These are phyloP conservation scores for Calonectria hongkongensis DNA, from an alignment of 2,329 filamentous ascomycete genomes.

Conservation along the genomic window DNA sequence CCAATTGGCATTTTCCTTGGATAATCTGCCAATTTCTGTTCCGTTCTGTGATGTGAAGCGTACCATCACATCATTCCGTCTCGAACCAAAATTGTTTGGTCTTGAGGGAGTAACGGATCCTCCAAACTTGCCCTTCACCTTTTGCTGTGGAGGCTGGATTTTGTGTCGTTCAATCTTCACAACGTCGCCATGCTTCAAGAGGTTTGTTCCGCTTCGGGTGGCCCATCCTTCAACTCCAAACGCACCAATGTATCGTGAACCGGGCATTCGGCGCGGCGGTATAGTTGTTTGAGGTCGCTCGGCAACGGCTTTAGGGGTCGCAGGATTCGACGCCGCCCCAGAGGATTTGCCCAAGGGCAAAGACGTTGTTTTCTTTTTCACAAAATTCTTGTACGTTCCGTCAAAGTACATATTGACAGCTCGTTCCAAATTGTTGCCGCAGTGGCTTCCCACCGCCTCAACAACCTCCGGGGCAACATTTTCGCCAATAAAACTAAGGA, in stretches of 20 bases:
- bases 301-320: slow-evolving; percentile 31
- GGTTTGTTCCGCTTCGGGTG: slow-evolving; percentile 84
- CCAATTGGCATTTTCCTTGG: slow-evolving; percentile 92
- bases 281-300: slow-evolving; percentile 40
- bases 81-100: slow-evolving; percentile 72
- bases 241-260: slow-evolving; percentile 86
- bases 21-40: slow-evolving; percentile 89
- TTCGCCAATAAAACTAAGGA: slow-evolving; percentile 77
- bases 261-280: slow-evolving; percentile 57
- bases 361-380: slow-evolving; percentile 54
- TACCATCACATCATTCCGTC: slow-evolving; percentile 89
- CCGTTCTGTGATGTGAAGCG: slow-evolving; percentile 89
- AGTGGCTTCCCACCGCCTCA: slow-evolving; percentile 70
- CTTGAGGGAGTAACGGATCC: slow-evolving; percentile 58
- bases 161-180: slow-evolving; percentile 92
- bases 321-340: slow-evolving; percentile 34
- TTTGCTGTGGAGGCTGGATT: slow-evolving; percentile 75
- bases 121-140: slow-evolving; percentile 66
- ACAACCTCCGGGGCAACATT: slow-evolving; percentile 71
- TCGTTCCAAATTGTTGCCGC: slow-evolving; percentile 75
- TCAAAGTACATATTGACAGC: slow-evolving; percentile 83
- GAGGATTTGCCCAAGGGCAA: slow-evolving; percentile 29
- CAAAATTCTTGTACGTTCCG: slow-evolving; percentile 76
- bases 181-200: slow-evolving; percentile 88
- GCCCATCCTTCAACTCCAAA: slow-evolving; percentile 96